Base-by-base conservation (phyloP, 2,329 filamentous ascomycete genomes). In the Penicillium paneum region DNA sequence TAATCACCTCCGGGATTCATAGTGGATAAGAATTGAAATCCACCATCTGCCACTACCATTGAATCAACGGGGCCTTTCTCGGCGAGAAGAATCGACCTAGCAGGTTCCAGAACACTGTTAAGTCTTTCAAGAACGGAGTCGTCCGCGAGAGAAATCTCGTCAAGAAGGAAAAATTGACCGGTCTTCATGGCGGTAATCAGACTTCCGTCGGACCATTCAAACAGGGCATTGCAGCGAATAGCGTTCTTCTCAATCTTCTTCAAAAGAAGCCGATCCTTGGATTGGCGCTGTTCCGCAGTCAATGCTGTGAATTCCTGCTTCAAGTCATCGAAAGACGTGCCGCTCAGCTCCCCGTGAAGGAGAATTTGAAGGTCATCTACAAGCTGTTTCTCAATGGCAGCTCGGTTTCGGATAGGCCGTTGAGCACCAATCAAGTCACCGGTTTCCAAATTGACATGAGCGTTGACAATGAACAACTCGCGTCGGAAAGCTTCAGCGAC, bases 1-100 rank as follows among this genome's bases (percentile, higher is more conserved):
- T 97, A 99, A 69, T 99, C 94, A 42, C 95, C 94, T 47, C 95
- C 95, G 8, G 94, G 94, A 63, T 99, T 99, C 94, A 99, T 99
- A 0, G 94, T 99, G 3, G 94, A 93, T 56, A 99, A 84, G 73
- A 99, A 97, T 67, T 99, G 92, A 73, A 97, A 99, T 0, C 88
- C 90, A 38, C 88, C 80, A 11, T 80, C 74, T 6, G 89, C 94
- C 36, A 83, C 82, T 26, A 99, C 82, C 59, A 90, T 86, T 0
- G 91, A 91, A 70, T 96, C 87, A 5, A 89, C 82, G 2, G 90
- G 84, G 0, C 94, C 95, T 73, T 97, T 99, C 71, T 99, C 94
- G 0, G 95, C 95, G 15, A 99, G 81, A 3, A 99, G 78, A 28
- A 99, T 83, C 0, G 89, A 91, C 49, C 94, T 83, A 41, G 89